phyloP scores from a whole-genome alignment of 2,329 filamentous ascomycete genomes.

The Grosmannia huntii region DNA sequence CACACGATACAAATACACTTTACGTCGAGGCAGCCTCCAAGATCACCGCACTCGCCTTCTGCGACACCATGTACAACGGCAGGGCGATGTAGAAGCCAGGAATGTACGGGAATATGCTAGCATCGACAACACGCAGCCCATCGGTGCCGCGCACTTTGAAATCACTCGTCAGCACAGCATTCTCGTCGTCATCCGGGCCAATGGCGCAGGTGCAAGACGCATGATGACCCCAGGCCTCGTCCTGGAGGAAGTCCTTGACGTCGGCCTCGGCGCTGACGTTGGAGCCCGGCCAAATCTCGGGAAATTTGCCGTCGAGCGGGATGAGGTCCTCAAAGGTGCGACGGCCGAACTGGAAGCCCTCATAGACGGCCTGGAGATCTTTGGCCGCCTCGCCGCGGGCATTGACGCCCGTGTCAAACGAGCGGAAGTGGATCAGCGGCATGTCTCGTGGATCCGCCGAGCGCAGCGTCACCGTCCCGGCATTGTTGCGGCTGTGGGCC shows the following conservation, averaged over 20 bases:
- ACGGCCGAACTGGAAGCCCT: slow-evolving; percentile 12
- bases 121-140: slow-evolving; percentile 43
- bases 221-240: slow-evolving; percentile 40
- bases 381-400: slow-evolving; percentile 3
- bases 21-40: neutral
- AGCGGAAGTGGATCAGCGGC: slow-evolving; percentile 51
- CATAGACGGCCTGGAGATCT: slow-evolving; percentile 11
- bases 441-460: slow-evolving; percentile 50
- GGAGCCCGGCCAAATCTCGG: slow-evolving; percentile 1
- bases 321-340: slow-evolving; percentile 4
- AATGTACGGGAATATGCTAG: slow-evolving; percentile 31
- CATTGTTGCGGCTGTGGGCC: slow-evolving; percentile 47
- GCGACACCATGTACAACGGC: slow-evolving; percentile 33
- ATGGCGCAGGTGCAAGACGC: slow-evolving; percentile 39
- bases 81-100: slow-evolving; percentile 30
- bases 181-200: slow-evolving; percentile 34
- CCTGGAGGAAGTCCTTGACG: slow-evolving; percentile 12
- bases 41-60: slow-evolving; percentile 46
- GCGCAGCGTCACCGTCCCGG: slow-evolving; percentile 47
- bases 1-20: neutral
- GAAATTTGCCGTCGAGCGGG: slow-evolving; percentile 7
- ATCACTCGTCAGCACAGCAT: slow-evolving; percentile 38
- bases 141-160: slow-evolving; percentile 39
- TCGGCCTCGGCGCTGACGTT: neutral
- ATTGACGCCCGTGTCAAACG: slow-evolving; percentile 29